Conservation (phyloP, 352 stramenopile species). For the Plasmopara viticola region DNA sequence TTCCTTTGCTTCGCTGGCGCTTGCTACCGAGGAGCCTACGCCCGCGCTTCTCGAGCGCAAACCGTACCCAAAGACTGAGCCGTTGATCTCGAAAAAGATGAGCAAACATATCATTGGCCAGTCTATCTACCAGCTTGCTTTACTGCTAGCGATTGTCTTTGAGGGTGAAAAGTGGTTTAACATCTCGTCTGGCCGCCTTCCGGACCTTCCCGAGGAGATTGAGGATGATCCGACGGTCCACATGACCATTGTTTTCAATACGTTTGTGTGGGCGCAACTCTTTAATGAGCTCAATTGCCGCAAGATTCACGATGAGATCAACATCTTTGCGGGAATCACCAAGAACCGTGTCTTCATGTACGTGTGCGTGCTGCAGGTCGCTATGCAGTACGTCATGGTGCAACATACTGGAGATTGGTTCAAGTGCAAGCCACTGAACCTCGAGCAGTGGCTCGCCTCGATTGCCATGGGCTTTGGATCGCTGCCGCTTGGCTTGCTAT, state of each 20-base stretch:
- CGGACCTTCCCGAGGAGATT: constrained; percentile 41
- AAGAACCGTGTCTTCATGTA: constrained; percentile 90
- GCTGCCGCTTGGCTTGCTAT: constrained; percentile 41
- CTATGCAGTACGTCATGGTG: constrained; percentile 93
- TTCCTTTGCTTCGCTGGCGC: constrained; percentile 91
- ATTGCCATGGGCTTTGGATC: constrained; percentile 46
- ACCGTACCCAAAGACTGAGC: constrained; percentile 86
- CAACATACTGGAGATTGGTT: constrained; percentile 84
- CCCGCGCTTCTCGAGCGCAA: constrained; percentile 80
- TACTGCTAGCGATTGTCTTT: constrained; percentile 86
- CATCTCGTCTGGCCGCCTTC: constrained; percentile 33
- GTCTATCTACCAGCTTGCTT: constrained; percentile 83
- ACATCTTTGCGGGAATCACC: constrained; percentile 90
- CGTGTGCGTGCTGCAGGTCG: constrained; percentile 86
- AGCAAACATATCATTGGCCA: constrained; percentile 92
- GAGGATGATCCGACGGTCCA: constrained; percentile 70
- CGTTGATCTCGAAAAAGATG: constrained; percentile 91
- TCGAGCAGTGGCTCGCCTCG: constrained; percentile 49
- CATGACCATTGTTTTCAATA: constrained; percentile 96
- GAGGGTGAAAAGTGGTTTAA: constrained; percentile 45
- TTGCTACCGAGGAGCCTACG: constrained; percentile 91
- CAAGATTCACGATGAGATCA: constrained; percentile 91
- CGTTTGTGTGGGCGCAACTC: constrained; percentile 94
- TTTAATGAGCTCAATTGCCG: constrained; percentile 77
- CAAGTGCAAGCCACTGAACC: constrained; percentile 43